Conservation (phyloP, 139 green algal genomes). For the Chlamydomonas sphaeroides region DNA sequence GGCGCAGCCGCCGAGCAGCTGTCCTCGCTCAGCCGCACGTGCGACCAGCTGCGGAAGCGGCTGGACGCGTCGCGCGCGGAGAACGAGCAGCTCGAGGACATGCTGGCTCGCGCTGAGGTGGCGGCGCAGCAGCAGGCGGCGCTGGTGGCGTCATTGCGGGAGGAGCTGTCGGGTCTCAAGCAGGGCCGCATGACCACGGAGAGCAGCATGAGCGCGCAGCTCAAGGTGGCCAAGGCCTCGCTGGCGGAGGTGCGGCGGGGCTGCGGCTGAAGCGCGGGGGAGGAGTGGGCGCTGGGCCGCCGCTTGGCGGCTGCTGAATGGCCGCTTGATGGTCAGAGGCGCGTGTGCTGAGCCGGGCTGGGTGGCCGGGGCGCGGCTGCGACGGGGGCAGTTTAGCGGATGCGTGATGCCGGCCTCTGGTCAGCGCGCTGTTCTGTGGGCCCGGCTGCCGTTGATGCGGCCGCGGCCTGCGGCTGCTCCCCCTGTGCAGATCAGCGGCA, state of each 20-base stretch:
- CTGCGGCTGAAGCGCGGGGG: too few species aligned
- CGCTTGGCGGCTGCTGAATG: too few species aligned
- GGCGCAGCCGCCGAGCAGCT: too few species aligned
- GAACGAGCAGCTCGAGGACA: slow-evolving; percentile 82
- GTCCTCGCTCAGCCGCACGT: slow-evolving; percentile 49
- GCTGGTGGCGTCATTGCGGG: slow-evolving; percentile 7
- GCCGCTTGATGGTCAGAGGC: too few species aligned
- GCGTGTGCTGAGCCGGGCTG: too few species aligned
- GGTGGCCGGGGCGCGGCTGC: too few species aligned
- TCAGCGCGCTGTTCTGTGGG: too few species aligned
- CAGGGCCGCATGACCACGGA: slow-evolving; percentile 48
- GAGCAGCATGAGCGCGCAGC: slow-evolving; percentile 18
- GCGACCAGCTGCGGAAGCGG: slow-evolving; percentile 70
- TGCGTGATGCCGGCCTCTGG: too few species aligned
- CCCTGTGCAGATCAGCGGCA: neutral
- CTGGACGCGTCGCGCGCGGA: slow-evolving; percentile 64
- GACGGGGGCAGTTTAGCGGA: too few species aligned
- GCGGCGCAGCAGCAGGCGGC: slow-evolving; percentile 47
- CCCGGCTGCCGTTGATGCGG: too few species aligned
- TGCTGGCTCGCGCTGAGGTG: slow-evolving; percentile 69
- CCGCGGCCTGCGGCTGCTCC: too few species aligned
- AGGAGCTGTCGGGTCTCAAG: slow-evolving; percentile 54
- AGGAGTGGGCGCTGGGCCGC: too few species aligned
- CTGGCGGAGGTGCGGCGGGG: slow-evolving; percentile 39
- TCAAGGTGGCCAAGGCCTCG: slow-evolving; percentile 9